Evolutionary conservation across 331 rosid species (phyloP).

Genomic region (Malus hybrid): DNA sequence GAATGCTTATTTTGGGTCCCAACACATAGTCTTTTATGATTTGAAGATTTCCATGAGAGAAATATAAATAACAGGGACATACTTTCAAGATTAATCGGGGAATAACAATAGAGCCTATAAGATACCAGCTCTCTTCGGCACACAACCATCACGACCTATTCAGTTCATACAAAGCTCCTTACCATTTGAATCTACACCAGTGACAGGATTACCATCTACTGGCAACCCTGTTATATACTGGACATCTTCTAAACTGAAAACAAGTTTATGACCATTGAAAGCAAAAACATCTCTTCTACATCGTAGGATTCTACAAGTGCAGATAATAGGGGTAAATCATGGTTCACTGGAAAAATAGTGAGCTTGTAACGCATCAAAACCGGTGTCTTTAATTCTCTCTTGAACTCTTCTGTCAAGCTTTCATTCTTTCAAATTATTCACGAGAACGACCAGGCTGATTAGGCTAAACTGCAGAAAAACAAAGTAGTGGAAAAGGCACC

Average conservation of each 20-base stretch:
- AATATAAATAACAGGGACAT: too few relatives aligned
- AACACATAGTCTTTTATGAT: too few relatives aligned
- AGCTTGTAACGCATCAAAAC: background rate
- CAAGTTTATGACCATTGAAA: background rate
- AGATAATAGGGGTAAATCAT: background rate
- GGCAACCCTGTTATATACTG: background rate
- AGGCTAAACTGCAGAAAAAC: too few relatives aligned
- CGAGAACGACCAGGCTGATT: too few relatives aligned
- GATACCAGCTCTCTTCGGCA: background rate
- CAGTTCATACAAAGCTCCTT: background rate
- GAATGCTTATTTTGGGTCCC: too few relatives aligned
- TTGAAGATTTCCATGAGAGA: too few relatives aligned
- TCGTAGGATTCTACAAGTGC: background rate
- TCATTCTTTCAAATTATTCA: background rate
- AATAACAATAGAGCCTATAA: too few relatives aligned
- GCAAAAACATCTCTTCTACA: background rate
- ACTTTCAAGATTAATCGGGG: too few relatives aligned
- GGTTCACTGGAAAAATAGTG: background rate
- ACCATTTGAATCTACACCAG: background rate
- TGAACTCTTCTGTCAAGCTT: background rate
- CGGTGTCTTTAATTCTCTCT: background rate
- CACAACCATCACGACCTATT: background rate
- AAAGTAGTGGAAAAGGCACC: too few relatives aligned
- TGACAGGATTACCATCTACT: background rate
- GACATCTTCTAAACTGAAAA: background rate